Conservation (phyloP, 768 basidiomycete genomes). For the Lactifluus rugatus region DNA sequence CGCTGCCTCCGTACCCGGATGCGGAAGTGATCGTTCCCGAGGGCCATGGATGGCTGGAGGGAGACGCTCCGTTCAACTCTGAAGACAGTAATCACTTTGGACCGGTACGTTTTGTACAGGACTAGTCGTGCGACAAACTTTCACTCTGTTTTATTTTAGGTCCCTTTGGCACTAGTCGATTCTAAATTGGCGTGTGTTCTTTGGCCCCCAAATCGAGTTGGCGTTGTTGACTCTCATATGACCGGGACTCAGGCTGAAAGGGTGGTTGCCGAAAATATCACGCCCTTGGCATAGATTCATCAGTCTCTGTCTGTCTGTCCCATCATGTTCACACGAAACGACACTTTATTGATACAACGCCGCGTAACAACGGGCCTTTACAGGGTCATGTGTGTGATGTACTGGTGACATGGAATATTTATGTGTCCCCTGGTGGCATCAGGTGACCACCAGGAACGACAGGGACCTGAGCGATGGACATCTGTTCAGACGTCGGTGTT, state of each 20-base stretch:
- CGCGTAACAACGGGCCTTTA: too few relatives aligned
- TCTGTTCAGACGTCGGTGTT: not conserved
- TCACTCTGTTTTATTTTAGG: not conserved
- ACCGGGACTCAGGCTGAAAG: slow-evolving; percentile 6
- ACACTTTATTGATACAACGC: not conserved
- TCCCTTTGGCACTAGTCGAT: slow-evolving; percentile 14
- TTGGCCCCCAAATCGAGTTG: slow-evolving; percentile 7
- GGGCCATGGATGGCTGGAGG: slow-evolving; percentile 19
- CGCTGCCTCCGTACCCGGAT: slow-evolving; percentile 18
- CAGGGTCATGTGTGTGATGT: not conserved
- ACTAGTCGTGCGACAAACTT: too few relatives aligned
- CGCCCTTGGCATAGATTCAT: not conserved
- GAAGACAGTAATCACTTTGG: slow-evolving; percentile 21
- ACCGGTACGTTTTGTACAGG: slow-evolving; percentile 2
- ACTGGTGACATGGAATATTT: not conserved
- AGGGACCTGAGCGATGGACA: not conserved
- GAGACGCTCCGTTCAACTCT: slow-evolving; percentile 18
- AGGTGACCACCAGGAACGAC: not conserved
- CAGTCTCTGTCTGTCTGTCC: not conserved
- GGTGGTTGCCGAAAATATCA: not conserved
- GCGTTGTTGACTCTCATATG: not conserved
- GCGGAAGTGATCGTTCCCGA: slow-evolving; percentile 8
- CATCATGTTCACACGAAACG: not conserved
- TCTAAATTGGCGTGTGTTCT: slow-evolving; percentile 8
- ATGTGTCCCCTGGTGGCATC: not conserved